Base-by-base conservation (phyloP, 305 asterid species). In the Caryopteris hybrid region DNA sequence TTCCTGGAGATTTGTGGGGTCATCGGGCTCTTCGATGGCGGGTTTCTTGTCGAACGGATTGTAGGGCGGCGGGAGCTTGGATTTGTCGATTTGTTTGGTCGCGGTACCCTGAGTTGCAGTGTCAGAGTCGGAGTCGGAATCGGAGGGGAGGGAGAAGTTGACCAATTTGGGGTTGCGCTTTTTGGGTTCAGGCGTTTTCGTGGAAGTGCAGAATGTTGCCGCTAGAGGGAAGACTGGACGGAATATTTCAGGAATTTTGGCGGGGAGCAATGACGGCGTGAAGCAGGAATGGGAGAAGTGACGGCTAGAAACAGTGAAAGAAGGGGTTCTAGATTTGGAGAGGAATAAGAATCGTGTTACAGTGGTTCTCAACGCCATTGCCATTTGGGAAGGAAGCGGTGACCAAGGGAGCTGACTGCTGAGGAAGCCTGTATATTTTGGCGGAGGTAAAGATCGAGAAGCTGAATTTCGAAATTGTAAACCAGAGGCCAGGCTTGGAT, bases 91-190 rank as follows among this genome's bases (percentile, higher is more conserved):
- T 66, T 47, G 41, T 36, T 61, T 79, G 14, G 71, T 43, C 38
- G 74, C 36, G 2, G 65, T 8, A 6, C 46, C 64, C 21, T 13
- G 27, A 9, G 70, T 3, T 7, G 74, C 54, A 18, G 75, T 11
- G 10, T 72, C 81, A 16, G 77, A 45, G 7, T 86, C 92, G 23
- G 90, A 58, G 17, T 88, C 94, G 14, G 90, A 84, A 22, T 88
- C 96, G 18, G 97, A 81, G 45, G 96, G 87, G 59, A 86, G 84
- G 22, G 97, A 89, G 88, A 85, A 91, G 68, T 91, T 91, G 7
- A 87, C 90, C 59, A 89, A 72, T 69, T 84, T 81, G 16, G 93
- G 81, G 74, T 79, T 87, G 23, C 69, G 94, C 63, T 83, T 82
- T 16, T 65, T 77, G 50, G 87, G 66, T 46, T 38, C 39, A 3